These are phyloP conservation scores for Adansonia grandidieri DNA, from an alignment of 441 rosid species.

Conservation along the genomic window DNA sequence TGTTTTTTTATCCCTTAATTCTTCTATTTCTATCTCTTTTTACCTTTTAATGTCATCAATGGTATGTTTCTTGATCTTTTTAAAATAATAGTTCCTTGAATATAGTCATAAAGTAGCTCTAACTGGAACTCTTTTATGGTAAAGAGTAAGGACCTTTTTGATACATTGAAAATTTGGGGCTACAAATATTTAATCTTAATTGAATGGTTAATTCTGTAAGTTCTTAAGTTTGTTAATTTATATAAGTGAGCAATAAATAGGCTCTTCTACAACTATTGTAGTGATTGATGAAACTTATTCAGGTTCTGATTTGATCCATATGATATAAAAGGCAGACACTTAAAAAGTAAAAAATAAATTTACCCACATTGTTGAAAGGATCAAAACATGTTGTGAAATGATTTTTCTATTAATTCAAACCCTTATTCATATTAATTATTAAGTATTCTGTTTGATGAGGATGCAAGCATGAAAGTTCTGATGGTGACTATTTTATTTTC, in stretches of 20 bases:
- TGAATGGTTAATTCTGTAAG: not conserved
- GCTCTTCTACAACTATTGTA: not conserved
- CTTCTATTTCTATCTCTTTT: not conserved
- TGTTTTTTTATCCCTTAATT: not conserved
- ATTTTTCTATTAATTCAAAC: not conserved
- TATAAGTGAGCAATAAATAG: not conserved
- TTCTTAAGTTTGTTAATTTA: conserved; percentile 1
- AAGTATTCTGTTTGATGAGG: not conserved
- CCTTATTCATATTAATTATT: not conserved
- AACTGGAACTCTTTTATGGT: not conserved
- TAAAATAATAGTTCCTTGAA: not conserved
- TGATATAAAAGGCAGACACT: not conserved
- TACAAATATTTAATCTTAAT: not conserved
- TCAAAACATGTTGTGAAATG: not conserved
- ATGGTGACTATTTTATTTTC: not conserved
- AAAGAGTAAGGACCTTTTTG: not conserved
- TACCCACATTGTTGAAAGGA: not conserved
- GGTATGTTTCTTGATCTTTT: not conserved
- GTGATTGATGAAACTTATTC: conserved; percentile 5
- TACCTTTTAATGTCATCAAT: not conserved
- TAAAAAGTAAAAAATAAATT: not conserved
- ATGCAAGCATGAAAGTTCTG: conserved; percentile 1
- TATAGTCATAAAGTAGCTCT: not conserved
- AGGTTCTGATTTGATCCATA: not conserved
- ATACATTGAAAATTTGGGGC: conserved; percentile 5